Base-by-base conservation (phyloP, 768 basidiomycete genomes). In the Amanita inopinata region DNA sequence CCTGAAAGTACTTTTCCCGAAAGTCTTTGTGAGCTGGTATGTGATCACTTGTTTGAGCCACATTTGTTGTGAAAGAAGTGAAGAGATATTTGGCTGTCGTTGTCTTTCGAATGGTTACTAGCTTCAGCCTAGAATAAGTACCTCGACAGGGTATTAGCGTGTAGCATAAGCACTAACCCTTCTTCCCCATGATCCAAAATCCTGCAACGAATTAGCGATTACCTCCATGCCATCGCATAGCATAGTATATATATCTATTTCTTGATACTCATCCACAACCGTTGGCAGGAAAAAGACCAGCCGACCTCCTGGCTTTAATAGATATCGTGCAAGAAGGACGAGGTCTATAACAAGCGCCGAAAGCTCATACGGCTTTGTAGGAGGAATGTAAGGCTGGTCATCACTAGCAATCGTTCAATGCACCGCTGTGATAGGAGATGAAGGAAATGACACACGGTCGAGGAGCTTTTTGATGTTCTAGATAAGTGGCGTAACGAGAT, bases 211-310 rank as follows among this genome's bases (percentile, higher is more conserved):
- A 56, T 94, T 93, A 0, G 83, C 82, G 32, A 92, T 69, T 14
- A 98, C 61, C 51, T 79, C 78, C 85, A 98, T 92, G 1, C 92
- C 93, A 17, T 80, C 78, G 51, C 84, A 87, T 3, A 90, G 69
- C 59, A 89, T 74, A 1, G 69, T 61, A 22, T 83, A 71, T 6
- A 98, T 66, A 54, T 99, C 96, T 1, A 96, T 64, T 50, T 87
- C 85, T 47, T 83, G 76, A 55, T 93, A 98, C 31, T 92, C 84
- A 35, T 94, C 92, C 9, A 78, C 88, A 15, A 94, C 85, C 0
- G 90, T 93, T 0, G 90, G 90, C 15, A 98, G 70, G 65, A 97
- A 98, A 64, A 96, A 98, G 3, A 99, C 94, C 11, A 99, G 73
- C 30, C 96, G 68, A 9, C 96, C 96, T 17, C 70, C 71, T 1